Conservation (phyloP, 1,284 basidiomycete genomes). For the Puccinia hordei region DNA sequence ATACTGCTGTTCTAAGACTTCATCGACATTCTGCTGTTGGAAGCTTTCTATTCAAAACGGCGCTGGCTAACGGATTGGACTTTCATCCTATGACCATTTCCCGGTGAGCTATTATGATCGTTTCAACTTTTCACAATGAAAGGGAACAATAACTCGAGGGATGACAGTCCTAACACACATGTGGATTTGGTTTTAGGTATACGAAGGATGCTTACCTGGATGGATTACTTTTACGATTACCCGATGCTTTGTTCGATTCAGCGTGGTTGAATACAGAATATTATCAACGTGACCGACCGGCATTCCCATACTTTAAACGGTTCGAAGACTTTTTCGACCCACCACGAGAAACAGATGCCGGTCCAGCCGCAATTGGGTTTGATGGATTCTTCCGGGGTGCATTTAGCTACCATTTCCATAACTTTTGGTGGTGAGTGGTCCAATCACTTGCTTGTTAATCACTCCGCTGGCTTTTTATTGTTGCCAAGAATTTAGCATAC, state of each 20-base stretch:
- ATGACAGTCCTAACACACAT: neutral
- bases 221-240: constrained; percentile 71
- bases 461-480: neutral
- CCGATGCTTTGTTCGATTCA: constrained; percentile 81
- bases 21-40: constrained; percentile 79
- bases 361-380: constrained; percentile 74
- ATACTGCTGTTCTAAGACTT: constrained; percentile 80
- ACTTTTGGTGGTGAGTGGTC: constrained; percentile 62
- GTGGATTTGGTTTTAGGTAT: constrained; percentile 62
- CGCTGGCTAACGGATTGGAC: constrained; percentile 78
- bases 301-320: constrained; percentile 76
- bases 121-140: neutral
- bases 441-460: neutral
- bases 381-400: constrained; percentile 83
- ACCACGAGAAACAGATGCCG: constrained; percentile 69
- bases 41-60: constrained; percentile 78
- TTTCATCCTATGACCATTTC: constrained; percentile 85
- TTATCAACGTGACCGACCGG: constrained; percentile 77
- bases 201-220: constrained; percentile 75
- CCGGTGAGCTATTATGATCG: constrained; percentile 20
- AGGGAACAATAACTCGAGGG: neutral
- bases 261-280: constrained; percentile 82
- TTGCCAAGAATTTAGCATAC: constrained; percentile 57
- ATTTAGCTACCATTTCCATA: constrained; percentile 83
- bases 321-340: constrained; percentile 67